Conservation (phyloP, 352 stramenopile genomes). For the Phytophthora litchii region DNA sequence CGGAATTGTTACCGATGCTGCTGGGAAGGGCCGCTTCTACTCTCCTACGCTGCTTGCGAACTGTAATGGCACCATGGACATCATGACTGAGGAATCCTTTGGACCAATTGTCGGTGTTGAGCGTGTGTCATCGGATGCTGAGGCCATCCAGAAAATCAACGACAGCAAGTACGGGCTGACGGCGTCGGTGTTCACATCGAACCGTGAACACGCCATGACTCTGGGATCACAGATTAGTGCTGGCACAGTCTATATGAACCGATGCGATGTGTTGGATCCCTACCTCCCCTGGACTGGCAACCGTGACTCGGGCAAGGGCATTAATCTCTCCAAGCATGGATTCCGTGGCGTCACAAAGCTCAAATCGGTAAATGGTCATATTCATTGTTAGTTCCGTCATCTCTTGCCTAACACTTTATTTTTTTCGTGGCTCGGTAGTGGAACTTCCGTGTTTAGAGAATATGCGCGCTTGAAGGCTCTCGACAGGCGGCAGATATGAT, state of each 20-base stretch:
- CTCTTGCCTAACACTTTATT: conserved; percentile 5
- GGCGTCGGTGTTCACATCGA: conserved; percentile 70
- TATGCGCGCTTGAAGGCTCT: conserved; percentile 1
- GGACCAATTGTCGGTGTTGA: conserved; percentile 82
- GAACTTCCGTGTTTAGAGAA: conserved; percentile 72
- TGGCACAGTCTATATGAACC: conserved; percentile 88
- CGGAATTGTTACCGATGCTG: conserved; percentile 48
- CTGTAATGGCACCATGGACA: conserved; percentile 70
- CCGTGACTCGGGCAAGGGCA: conserved; percentile 82
- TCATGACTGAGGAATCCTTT: conserved; percentile 88
- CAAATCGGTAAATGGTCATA: conserved; percentile 60
- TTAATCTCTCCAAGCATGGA: conserved; percentile 83
- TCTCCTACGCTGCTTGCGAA: conserved; percentile 75
- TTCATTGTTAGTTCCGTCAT: conserved; percentile 1
- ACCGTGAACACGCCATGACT: conserved; percentile 59
- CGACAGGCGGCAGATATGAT: background rate
- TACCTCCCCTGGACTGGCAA: conserved; percentile 83
- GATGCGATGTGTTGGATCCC: conserved; percentile 81
- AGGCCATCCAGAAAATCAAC: conserved; percentile 83
- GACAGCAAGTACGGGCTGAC: conserved; percentile 84
- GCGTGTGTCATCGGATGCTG: conserved; percentile 69
- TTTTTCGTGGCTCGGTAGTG: conserved; percentile 42
- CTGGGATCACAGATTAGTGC: conserved; percentile 66
- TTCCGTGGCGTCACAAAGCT: conserved; percentile 81
- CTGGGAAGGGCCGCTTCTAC: conserved; percentile 76